A percentile compares a stretch with the other conserved stretches of the same genome.
phyloP scores from a whole-genome alignment of 495 filamentous ascomycete genomes.

The Talaromyces trachyspermus region DNA sequence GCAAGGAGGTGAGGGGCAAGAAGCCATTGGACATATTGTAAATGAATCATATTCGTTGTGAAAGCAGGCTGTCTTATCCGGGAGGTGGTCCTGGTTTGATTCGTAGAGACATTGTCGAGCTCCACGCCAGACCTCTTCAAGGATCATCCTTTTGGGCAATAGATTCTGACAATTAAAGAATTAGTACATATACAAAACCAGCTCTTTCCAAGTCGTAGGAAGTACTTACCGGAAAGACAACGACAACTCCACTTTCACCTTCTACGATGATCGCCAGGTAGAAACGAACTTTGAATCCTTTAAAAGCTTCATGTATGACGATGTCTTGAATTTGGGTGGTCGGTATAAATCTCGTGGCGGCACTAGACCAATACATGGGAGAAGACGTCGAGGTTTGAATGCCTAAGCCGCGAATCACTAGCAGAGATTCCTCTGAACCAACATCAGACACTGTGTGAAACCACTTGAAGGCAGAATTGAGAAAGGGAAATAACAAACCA shows the following conservation, averaged over 20 bases:
- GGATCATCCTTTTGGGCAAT: constrained; percentile 57
- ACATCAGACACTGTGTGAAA: constrained; percentile 1
- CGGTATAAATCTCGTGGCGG: constrained; percentile 84
- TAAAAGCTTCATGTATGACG: constrained; percentile 91
- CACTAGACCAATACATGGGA: constrained; percentile 52
- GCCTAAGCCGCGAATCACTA: constrained; percentile 82
- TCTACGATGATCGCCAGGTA: constrained; percentile 88
- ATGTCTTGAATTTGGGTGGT: constrained; percentile 87
- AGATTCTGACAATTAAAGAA: constrained; percentile 42
- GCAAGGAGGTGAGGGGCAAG: constrained; percentile 7
- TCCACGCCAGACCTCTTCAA: constrained; percentile 85
- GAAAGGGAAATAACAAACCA: constrained; percentile 22
- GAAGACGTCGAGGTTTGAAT: constrained; percentile 78
- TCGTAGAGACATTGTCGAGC: constrained; percentile 71
- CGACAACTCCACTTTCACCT: constrained; percentile 78
- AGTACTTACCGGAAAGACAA: constrained; percentile 74
- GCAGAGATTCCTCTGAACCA: constrained; percentile 66
- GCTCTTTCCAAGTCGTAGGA: background rate
- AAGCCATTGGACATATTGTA: background rate
- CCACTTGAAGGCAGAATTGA: constrained; percentile 11
- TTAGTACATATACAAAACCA: constrained; percentile 8
- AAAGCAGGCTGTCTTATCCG: background rate
- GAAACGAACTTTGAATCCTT: constrained; percentile 83
- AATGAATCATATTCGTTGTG: background rate
- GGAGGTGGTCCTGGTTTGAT: constrained; percentile 36